Evolutionary conservation across 306 rosid genomes (phyloP).

Genomic region (Datisca glomerata): DNA sequence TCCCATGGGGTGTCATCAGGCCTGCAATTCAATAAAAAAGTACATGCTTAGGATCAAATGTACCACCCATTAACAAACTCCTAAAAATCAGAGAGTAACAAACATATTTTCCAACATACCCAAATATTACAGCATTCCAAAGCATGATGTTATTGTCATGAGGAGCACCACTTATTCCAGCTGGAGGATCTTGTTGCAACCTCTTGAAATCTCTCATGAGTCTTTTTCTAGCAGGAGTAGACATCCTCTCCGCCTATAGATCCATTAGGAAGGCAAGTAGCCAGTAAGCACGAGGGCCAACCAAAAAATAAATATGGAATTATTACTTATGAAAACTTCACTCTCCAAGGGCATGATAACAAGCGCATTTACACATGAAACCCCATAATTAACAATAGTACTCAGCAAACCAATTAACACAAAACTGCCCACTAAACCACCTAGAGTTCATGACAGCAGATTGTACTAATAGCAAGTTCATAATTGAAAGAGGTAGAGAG

Average conservation of each 20-base stretch:
- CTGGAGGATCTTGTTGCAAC: slow-evolving; percentile 91
- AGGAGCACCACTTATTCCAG: slow-evolving; percentile 94
- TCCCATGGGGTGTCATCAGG: slow-evolving; percentile 99
- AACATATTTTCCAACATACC: slow-evolving; percentile 41
- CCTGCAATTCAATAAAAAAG: slow-evolving; percentile 36
- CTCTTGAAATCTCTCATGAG: slow-evolving; percentile 93
- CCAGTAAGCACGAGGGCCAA: not conserved
- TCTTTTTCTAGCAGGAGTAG: slow-evolving; percentile 88
- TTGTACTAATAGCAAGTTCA: no score
- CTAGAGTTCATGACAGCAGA: no score
- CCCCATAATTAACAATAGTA: not conserved
- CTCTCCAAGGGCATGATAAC: no score
- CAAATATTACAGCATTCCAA: slow-evolving; percentile 97
- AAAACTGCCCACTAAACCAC: not conserved
- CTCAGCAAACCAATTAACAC: not conserved
- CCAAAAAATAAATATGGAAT: not conserved
- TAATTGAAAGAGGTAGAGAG: no score
- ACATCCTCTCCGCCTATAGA: slow-evolving; percentile 69
- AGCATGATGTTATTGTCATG: slow-evolving; percentile 91
- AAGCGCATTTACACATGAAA: no score
- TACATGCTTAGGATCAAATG: slow-evolving; percentile 9
- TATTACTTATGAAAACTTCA: not conserved
- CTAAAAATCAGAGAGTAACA: not conserved
- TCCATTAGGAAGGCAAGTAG: slow-evolving; percentile 12
- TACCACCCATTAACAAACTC: not conserved